Evolutionary conservation across 805 yeast genomes (phyloP).

Genomic region (Nakazawaea populi): DNA sequence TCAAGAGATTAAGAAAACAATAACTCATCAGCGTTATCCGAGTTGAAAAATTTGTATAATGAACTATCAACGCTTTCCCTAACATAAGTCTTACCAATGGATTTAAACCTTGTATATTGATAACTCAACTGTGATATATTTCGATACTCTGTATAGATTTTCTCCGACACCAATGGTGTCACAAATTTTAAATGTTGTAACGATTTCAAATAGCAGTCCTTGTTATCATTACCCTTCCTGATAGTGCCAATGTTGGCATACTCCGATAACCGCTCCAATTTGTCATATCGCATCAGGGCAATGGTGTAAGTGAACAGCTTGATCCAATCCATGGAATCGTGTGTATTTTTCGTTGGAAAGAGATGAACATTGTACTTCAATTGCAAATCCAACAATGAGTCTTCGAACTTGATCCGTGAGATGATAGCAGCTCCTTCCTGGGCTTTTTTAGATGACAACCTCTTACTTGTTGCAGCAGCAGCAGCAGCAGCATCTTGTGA

Average conservation of each 20-base stretch:
- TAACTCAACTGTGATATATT: conserved; percentile 24
- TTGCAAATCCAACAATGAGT: conserved; percentile 38
- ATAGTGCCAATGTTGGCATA: conserved; percentile 51
- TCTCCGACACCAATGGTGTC: conserved; percentile 45
- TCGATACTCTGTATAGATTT: conserved; percentile 34
- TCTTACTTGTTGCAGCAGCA: too few species aligned
- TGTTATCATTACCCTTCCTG: conserved; percentile 44
- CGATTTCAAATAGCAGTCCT: conserved; percentile 42
- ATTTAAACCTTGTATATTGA: not conserved
- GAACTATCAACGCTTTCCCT: conserved; percentile 46
- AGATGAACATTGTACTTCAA: conserved; percentile 41
- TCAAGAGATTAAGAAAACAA: conserved; percentile 19
- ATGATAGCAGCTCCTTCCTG: not conserved
- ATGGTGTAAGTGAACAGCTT: conserved; percentile 53
- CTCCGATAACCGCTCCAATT: conserved; percentile 45
- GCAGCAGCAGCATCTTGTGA: not conserved
- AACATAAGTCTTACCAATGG: conserved; percentile 12
- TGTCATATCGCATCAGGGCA: conserved; percentile 47
- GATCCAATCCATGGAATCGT: conserved; percentile 47
- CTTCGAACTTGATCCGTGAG: conserved; percentile 29
- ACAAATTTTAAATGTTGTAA: conserved; percentile 52
- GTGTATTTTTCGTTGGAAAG: conserved; percentile 40
- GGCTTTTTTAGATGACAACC: too few species aligned
- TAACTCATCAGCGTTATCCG: conserved; percentile 44
- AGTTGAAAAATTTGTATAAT: conserved; percentile 40